Conservation (phyloP, 75 land plant genomes). For the Azolla pinnata region DNA sequence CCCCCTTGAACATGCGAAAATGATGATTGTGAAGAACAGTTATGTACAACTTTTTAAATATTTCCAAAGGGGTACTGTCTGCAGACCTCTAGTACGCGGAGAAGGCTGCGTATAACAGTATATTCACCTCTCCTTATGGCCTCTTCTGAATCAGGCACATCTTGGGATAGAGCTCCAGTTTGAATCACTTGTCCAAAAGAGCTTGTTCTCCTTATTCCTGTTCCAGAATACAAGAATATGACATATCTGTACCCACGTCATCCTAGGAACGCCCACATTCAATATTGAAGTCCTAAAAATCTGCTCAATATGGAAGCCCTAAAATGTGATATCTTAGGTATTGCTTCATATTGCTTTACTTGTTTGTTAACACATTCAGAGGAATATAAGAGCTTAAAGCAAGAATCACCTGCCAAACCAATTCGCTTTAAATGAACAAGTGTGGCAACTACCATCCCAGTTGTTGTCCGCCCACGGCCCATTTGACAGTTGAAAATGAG, state of each 20-base stretch:
- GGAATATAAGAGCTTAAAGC: too few relatives aligned
- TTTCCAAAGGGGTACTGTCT: too few relatives aligned
- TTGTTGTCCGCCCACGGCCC: constrained; percentile 95
- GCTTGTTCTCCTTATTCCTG: constrained; percentile 74
- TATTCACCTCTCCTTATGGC: constrained; percentile 93
- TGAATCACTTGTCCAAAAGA: constrained; percentile 67
- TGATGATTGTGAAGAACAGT: neutral
- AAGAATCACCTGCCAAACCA: constrained; percentile 69
- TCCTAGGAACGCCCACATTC: too few relatives aligned
- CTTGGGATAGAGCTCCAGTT: constrained; percentile 36
- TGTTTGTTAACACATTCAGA: too few relatives aligned
- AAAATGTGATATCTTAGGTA: too few relatives aligned
- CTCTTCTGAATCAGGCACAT: constrained; percentile 78
- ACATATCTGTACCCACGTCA: too few relatives aligned
- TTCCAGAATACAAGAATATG: neutral
- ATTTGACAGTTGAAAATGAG: constrained; percentile 96
- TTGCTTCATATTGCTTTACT: too few relatives aligned
- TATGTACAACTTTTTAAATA: too few relatives aligned
- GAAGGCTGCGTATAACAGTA: constrained; percentile 83
- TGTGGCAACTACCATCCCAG: constrained; percentile 99
- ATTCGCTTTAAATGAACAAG: constrained; percentile 66
- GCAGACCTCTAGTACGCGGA: constrained; percentile 84
- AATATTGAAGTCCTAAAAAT: too few relatives aligned
- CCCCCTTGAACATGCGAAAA: constrained; percentile 51
- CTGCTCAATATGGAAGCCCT: too few relatives aligned